Percentiles rank a stretch among this genome's conserved stretches.
Evolutionary conservation across 345 rosid species (phyloP).

Genomic region (Salix udensis): DNA sequence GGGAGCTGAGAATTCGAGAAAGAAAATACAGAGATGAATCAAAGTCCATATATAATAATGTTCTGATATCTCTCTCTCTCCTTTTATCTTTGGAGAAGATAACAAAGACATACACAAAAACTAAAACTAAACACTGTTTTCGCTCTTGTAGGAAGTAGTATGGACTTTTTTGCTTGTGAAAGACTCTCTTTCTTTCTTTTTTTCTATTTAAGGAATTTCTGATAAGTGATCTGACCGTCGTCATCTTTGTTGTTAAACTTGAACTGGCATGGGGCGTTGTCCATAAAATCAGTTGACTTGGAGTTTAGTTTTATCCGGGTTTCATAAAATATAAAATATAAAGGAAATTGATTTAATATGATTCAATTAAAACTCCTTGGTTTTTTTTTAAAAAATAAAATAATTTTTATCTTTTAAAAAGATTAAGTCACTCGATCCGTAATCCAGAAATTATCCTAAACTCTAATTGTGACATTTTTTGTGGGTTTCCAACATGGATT

Average conservation of each 20-base stretch:
- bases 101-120: constrained; percentile 5
- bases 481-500: background rate
- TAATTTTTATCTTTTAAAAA: no score
- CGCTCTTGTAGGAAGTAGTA: background rate
- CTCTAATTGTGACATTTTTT: background rate
- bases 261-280: no score
- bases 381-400: no score
- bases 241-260: no score
- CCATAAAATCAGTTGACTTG: no score
- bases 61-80: background rate
- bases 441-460: no score
- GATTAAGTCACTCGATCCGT: no score
- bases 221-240: background rate
- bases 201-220: background rate
- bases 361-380: no score
- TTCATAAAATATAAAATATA: no score
- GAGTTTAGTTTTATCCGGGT: no score
- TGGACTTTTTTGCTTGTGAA: background rate
- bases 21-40: constrained; percentile 14
- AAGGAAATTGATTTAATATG: no score
- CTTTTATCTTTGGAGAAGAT: constrained; percentile 31
- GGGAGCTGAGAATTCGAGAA: constrained; percentile 32
- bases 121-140: background rate
- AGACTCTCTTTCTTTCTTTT: background rate
- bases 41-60: constrained; percentile 33